Evolutionary conservation across 2,329 filamentous ascomycete genomes (phyloP).

Genomic region (Exophiala aquamarina): DNA sequence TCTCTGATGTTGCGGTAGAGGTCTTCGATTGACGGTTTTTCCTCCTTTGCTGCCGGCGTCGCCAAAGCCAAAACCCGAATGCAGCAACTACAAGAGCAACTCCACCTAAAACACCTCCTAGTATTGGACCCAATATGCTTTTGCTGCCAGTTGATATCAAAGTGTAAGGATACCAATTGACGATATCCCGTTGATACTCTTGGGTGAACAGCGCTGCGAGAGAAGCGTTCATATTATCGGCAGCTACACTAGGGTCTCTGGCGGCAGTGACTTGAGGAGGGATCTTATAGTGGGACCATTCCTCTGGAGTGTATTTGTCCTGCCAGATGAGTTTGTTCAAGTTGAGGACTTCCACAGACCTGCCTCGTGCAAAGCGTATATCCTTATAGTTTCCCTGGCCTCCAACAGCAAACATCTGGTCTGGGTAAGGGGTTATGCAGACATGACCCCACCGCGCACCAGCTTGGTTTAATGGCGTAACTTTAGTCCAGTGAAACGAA

Average conservation of each 20-base stretch:
- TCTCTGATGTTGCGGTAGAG: neutral
- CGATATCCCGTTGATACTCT: slow-evolving; percentile 56
- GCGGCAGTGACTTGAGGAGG: slow-evolving; percentile 28
- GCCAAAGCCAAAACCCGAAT: slow-evolving; percentile 55
- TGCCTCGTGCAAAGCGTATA: slow-evolving; percentile 14
- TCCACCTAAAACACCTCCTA: slow-evolving; percentile 61
- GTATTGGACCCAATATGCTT: slow-evolving; percentile 59
- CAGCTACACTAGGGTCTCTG: slow-evolving; percentile 35
- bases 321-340: slow-evolving; percentile 33
- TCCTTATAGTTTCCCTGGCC: slow-evolving; percentile 49
- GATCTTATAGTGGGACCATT: slow-evolving; percentile 31
- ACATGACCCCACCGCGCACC: slow-evolving; percentile 31
- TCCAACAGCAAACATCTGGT: slow-evolving; percentile 42
- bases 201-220: slow-evolving; percentile 56
- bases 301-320: slow-evolving; percentile 28
- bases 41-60: slow-evolving; percentile 33
- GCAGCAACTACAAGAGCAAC: slow-evolving; percentile 55
- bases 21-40: neutral
- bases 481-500: slow-evolving; percentile 34
- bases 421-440: slow-evolving; percentile 46
- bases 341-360: slow-evolving; percentile 52
- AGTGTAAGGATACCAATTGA: slow-evolving; percentile 61
- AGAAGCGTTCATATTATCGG: slow-evolving; percentile 34
- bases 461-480: slow-evolving; percentile 7
- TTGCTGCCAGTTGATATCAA: slow-evolving; percentile 45